Percentiles rank a stretch among this genome's conserved stretches.
These are phyloP conservation scores for Fusarium sacchari DNA, from an alignment of 2,329 filamentous ascomycete species.

Conservation along the genomic window DNA sequence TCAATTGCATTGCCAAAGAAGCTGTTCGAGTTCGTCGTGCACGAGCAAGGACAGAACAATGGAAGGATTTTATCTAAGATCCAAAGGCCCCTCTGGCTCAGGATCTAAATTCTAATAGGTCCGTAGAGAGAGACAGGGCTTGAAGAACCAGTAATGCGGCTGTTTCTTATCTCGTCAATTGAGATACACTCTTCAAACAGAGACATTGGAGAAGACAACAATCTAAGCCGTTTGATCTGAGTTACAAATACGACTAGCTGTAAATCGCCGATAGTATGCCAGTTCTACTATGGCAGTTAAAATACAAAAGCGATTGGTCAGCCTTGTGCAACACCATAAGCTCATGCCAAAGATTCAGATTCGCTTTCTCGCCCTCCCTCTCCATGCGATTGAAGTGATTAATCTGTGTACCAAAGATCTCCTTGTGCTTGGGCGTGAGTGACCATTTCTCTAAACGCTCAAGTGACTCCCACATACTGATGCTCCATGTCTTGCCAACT, in stretches of 20 bases:
- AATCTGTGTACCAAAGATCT: background rate
- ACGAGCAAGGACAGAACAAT: background rate
- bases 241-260: no score
- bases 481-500: background rate
- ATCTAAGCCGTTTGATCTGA: no score
- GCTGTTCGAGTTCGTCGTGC: background rate
- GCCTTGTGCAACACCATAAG: fast-evolving
- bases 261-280: background rate
- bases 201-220: no score
- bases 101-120: no score
- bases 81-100: no score
- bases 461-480: background rate
- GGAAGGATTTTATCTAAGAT: background rate
- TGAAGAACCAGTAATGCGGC: background rate
- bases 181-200: no score
- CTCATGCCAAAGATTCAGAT: background rate
- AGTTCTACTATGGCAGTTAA: fast-evolving
- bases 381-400: background rate
- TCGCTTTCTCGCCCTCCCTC: fast-evolving
- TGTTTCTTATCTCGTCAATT: no score
- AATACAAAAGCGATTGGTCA: fast-evolving
- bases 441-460: fast-evolving
- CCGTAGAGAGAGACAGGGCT: no score
- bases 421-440: background rate
- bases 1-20: background rate